Evolutionary conservation across 176 grass and related monocot species (phyloP), one percentile per base, ranked within the genome.

Genomic region (Oryza punctata): DNA sequence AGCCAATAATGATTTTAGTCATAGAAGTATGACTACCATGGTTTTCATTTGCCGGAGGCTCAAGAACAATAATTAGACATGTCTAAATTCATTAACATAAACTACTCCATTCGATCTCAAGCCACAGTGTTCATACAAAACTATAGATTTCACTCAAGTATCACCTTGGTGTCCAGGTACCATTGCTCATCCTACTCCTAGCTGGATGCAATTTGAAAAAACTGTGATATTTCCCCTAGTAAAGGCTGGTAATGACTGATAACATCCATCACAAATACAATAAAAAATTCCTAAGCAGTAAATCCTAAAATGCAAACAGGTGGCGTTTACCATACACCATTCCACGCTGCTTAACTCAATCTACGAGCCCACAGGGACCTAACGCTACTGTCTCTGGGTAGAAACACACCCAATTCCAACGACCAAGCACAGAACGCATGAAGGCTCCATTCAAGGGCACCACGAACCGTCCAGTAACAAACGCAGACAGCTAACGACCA

Each of bases 371-470:
- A 32, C 18, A 45, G 13, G 57, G 47, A 75, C 32, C 12, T 19
- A 10, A 10, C 10, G 41, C 67, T 29, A 16, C 16, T 21, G 15
- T 12, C 9, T 54, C 15, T 40, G 30, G 2, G 38, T 24, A 65
- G 6, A 33, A 33, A 33, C 32, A 33, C 15, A 10, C 47, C 37
- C 46, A 30, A 80, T 59, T 49, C 33, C 16, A 76, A 24, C 7
- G n/a, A 65, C 40, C 33, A 85, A 77, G 4, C 2, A 30, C 44
- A 67, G 4, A 11, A 46, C 33, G 67, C 18, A 77, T 47, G 72
- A 66, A 44, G 15, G 66, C 78, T 73, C 59, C 78, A 77, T 10
- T 26, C 26, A 46, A 78, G 44, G 19, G 41, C 30, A 77, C 3
- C 78, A 9, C 19, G 46, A 82, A 73, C 61, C 44, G 5, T 10